phyloP scores from a whole-genome alignment of 2,329 filamentous ascomycete genomes.

The Fusarium palustre region DNA sequence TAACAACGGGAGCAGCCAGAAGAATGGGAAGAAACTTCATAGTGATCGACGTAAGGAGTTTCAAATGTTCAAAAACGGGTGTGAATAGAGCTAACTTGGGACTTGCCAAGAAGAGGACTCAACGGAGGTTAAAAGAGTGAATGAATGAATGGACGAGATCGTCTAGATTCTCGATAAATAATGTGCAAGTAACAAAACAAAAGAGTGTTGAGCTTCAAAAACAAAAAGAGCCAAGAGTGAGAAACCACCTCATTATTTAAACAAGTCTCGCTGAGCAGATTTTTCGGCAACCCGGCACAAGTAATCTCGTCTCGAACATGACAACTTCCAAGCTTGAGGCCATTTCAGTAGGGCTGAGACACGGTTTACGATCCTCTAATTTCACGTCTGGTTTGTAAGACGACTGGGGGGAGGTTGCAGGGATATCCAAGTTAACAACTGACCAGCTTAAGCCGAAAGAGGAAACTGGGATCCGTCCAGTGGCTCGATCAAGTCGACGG shows the following conservation, averaged over 20 bases:
- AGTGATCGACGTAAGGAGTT: conserved; percentile 28
- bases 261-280: conserved; percentile 3
- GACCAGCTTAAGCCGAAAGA: conserved; percentile 15
- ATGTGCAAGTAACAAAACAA: background rate
- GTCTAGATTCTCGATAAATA: conserved; percentile 37
- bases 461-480: conserved; percentile 15
- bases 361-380: conserved; percentile 41
- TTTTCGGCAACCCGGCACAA: conserved; percentile 14
- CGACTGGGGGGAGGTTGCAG: conserved; percentile 19
- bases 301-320: conserved; percentile 32
- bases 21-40: conserved; percentile 47
- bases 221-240: background rate
- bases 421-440: conserved; percentile 1
- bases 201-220: background rate
- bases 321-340: conserved; percentile 32
- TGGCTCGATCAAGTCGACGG: conserved; percentile 36
- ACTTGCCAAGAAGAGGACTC: conserved; percentile 34
- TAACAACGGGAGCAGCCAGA: conserved; percentile 43
- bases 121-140: background rate
- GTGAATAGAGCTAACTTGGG: conserved; percentile 12
- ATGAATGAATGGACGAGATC: conserved; percentile 29
- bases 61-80: conserved; percentile 1
- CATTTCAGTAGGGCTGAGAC: conserved; percentile 47
- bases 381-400: conserved; percentile 18
- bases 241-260: conserved; percentile 7